Base-by-base conservation (phyloP, 1,284 basidiomycete genomes). In the Mycosarcoma maydis region DNA sequence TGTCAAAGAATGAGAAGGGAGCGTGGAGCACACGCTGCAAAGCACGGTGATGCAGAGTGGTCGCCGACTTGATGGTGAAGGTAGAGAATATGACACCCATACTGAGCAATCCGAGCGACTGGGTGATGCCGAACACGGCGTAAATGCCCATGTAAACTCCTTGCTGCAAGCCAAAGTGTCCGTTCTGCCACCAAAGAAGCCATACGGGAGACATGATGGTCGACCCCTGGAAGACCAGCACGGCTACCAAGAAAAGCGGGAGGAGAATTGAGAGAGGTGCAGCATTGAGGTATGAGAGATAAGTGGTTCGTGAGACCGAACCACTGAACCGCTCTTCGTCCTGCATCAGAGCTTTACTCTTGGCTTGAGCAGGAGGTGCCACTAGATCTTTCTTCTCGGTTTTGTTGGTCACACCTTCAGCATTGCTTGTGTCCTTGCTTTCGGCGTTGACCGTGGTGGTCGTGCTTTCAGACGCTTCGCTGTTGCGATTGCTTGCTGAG, bases 1-100 rank as follows among this genome's bases (percentile, higher is more conserved):
- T 73, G 40, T 73, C 71, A 40, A 72, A 72, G 53, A 73, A 73
- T 8, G 62, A 56, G n/a, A 73, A 40, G 0, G 71, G 71, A 10
- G 71, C 70, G 30, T 59, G 58, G 11, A 72, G 44, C 22, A 73
- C 58, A 17, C 62, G 41, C 9, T 58, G 47, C 16, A 58, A 32
- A 9, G 58, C 66, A 14, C 50, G 47, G n/a, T 52, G 49, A 43
- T 68, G 62, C 14, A 73, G 41, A n/a, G 44, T 34, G 14, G 37
- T 36, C 2, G 68, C 62, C 14, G 52, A 50, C 13, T 42, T 45
- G 55, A 58, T 54, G 27, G 52, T 55, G 29, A 69, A 69, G 3
- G 69, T 42, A 7, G 57, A 60, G 27, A 68, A 68, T 22, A 56
- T 47, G 22, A 65, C 30, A 27, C 68, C 57, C 68, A 70, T 69